A percentile compares a stretch with the other conserved stretches of the same genome.
Evolutionary conservation across 2,329 filamentous ascomycete genomes (phyloP).

Genomic region (Apiospora hydei): DNA sequence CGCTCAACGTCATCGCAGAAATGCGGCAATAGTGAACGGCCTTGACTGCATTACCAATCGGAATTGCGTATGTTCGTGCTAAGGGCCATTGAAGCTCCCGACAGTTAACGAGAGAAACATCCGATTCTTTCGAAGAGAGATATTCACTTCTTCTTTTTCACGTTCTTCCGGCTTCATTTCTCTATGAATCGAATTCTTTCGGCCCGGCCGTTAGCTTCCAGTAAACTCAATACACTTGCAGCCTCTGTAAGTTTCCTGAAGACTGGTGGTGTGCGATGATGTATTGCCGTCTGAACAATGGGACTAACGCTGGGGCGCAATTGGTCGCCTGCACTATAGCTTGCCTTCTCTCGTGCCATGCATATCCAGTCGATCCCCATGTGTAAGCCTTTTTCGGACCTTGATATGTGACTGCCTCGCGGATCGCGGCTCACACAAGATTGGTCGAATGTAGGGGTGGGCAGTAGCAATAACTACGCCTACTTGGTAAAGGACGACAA

Average conservation of each 20-base stretch:
- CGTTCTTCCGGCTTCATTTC: constrained; percentile 5
- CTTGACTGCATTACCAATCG: constrained; percentile 6
- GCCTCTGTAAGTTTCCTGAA: constrained; percentile 40
- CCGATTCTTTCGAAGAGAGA: neutral
- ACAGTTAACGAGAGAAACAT: constrained; percentile 10
- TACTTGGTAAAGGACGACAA: constrained; percentile 83
- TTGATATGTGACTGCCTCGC: neutral
- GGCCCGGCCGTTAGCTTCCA: constrained; percentile 44
- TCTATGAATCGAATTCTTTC: constrained; percentile 53
- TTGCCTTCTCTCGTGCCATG: constrained; percentile 63
- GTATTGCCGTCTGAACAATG: neutral
- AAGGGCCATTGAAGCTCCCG: neutral
- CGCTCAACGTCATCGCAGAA: constrained; percentile 1
- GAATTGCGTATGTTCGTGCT: neutral
- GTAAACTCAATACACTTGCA: constrained; percentile 40
- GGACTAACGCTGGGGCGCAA: constrained; percentile 23
- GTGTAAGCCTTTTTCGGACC: constrained; percentile 65
- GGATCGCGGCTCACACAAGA: neutral
- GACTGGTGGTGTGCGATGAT: constrained; percentile 14
- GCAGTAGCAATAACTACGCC: constrained; percentile 82
- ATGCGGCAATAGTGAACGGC: constrained; percentile 5
- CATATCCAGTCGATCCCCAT: constrained; percentile 89
- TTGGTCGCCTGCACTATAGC: constrained; percentile 37
- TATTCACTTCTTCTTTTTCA: constrained; percentile 10
- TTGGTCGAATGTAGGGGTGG: constrained; percentile 67